These are phyloP conservation scores for Coemansia sp. DNA, from an alignment of 371 early-diverging fungal genomes.

Conservation along the genomic window DNA sequence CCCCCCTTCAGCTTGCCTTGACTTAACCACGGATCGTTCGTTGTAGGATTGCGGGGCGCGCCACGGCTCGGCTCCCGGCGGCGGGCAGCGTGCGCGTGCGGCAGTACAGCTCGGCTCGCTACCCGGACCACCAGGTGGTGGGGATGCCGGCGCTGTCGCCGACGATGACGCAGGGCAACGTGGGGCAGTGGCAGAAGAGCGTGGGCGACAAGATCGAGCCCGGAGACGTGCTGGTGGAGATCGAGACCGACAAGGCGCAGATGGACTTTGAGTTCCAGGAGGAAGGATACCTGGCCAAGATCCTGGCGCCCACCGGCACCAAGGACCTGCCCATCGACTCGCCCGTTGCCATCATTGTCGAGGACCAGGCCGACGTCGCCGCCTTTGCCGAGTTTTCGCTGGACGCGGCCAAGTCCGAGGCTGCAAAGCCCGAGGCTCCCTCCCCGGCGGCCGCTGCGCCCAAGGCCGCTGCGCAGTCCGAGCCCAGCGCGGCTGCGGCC, in stretches of 20 bases:
- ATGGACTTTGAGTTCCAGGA: slow-evolving; percentile 99
- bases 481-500: slow-evolving; percentile 46
- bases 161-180: slow-evolving; percentile 97
- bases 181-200: slow-evolving; percentile 94
- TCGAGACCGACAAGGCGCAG: slow-evolving; percentile 99
- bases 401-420: slow-evolving; percentile 53
- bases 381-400: slow-evolving; percentile 80
- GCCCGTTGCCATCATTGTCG: slow-evolving; percentile 92
- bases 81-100: slow-evolving; percentile 14
- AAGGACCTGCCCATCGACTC: slow-evolving; percentile 85
- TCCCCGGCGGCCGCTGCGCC: slow-evolving; percentile 50
- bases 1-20: too few relatives aligned
- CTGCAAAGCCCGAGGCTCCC: slow-evolving; percentile 9
- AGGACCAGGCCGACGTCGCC: slow-evolving; percentile 83
- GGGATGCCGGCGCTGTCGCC: slow-evolving; percentile 98
- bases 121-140: slow-evolving; percentile 88
- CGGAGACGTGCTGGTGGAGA: slow-evolving; percentile 97
- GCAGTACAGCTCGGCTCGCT: slow-evolving; percentile 52
- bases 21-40: not conserved
- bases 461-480: slow-evolving; percentile 51
- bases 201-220: slow-evolving; percentile 90
- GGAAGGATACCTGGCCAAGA: slow-evolving; percentile 95
- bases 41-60: not conserved
- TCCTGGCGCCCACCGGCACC: slow-evolving; percentile 78
- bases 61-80: slow-evolving; percentile 6